Evolutionary conservation across 2,329 filamentous ascomycete genomes (phyloP).

Genomic region (Aspergillus sp.): DNA sequence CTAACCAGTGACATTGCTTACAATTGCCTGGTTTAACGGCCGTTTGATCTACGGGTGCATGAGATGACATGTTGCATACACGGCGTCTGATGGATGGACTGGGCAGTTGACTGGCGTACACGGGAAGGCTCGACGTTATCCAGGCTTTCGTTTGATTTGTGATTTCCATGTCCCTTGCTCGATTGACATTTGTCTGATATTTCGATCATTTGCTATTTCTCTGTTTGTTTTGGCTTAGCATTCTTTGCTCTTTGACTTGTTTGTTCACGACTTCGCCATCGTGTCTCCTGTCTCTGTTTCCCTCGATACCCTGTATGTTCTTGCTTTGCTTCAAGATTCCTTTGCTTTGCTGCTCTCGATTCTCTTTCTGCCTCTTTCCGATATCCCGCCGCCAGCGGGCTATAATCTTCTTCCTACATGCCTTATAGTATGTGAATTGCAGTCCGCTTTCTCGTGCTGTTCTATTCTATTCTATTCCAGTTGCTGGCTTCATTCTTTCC

Average conservation of each 20-base stretch:
- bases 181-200: conserved; percentile 24
- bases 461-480: too few species aligned
- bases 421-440: too few species aligned
- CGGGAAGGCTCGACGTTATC: conserved; percentile 11
- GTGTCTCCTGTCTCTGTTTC: too few species aligned
- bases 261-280: too few species aligned
- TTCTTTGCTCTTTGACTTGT: conserved; percentile 10
- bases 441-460: too few species aligned
- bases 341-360: conserved; percentile 6
- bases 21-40: conserved; percentile 1
- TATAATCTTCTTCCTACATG: too few species aligned
- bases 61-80: conserved; percentile 16
- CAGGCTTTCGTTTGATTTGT: conserved; percentile 17
- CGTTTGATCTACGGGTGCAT: conserved; percentile 10
- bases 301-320: conserved; percentile 26
- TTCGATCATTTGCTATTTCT: conserved; percentile 14
- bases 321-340: too few species aligned
- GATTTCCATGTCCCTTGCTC: conserved; percentile 14
- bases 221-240: conserved; percentile 7
- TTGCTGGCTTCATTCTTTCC: too few species aligned
- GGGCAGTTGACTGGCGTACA: conserved; percentile 37
- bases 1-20: conserved; percentile 7
- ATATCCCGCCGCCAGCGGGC: conserved; percentile 5
- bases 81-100: conserved; percentile 17
- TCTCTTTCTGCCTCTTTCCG: conserved; percentile 8